Evolutionary conservation across 495 filamentous ascomycete genomes (phyloP).

Genomic region (Xylaria grammica): DNA sequence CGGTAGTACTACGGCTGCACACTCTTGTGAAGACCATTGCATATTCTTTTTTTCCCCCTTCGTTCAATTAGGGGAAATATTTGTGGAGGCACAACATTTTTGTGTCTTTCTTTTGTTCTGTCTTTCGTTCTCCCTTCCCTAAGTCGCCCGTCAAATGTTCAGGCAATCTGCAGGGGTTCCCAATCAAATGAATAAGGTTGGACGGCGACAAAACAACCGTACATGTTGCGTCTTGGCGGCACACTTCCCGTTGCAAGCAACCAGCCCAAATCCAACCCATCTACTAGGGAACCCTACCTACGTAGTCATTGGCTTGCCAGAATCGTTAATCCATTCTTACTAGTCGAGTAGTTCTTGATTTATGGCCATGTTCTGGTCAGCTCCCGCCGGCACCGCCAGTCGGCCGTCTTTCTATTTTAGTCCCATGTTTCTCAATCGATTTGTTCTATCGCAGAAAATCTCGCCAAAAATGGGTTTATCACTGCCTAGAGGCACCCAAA

Average conservation of each 20-base stretch:
- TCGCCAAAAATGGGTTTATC: too few relatives aligned
- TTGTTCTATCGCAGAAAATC: neutral
- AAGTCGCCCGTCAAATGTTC: neutral
- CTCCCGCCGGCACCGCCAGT: neutral
- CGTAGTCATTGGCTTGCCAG: neutral
- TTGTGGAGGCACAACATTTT: too few relatives aligned
- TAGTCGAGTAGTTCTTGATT: neutral
- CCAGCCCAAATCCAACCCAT: too few relatives aligned
- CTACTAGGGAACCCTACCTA: too few relatives aligned
- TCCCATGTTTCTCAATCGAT: neutral
- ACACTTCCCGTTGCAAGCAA: too few relatives aligned
- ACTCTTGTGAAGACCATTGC: neutral
- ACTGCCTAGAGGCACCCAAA: too few relatives aligned
- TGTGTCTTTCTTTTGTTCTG: too few relatives aligned
- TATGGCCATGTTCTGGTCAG: neutral
- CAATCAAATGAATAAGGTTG: neutral
- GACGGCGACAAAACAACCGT: neutral
- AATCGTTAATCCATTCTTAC: neutral
- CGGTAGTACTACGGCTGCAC: neutral
- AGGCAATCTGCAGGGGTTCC: constrained; percentile 10
- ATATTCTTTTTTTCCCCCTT: too few relatives aligned
- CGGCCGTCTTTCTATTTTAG: neutral
- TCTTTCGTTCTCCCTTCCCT: too few relatives aligned
- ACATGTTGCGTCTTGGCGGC: too few relatives aligned
- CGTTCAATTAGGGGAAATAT: too few relatives aligned